phyloP scores from a whole-genome alignment of 2,329 filamentous ascomycete genomes.

The Verticillium nubilum region DNA sequence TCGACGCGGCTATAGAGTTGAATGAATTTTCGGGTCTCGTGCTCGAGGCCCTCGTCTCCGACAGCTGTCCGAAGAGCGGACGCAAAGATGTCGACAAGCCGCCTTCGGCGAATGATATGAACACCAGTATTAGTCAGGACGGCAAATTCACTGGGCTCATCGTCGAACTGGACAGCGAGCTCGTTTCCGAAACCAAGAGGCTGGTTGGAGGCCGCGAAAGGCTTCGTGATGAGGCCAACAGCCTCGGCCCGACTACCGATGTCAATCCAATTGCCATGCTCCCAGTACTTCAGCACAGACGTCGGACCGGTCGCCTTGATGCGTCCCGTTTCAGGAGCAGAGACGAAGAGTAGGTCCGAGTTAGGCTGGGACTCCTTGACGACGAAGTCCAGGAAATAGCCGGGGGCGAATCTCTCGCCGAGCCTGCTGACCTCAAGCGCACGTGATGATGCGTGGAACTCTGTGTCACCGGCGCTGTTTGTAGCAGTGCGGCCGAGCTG shows the following conservation, averaged over 20 bases:
- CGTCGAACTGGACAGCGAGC: constrained; percentile 91
- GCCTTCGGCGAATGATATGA: constrained; percentile 75
- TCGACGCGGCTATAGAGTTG: constrained; percentile 82
- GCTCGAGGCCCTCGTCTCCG: constrained; percentile 75
- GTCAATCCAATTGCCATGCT: constrained; percentile 75
- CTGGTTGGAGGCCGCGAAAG: constrained; percentile 62
- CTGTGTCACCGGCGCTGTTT: constrained; percentile 24
- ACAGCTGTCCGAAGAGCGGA: constrained; percentile 67
- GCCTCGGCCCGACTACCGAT: constrained; percentile 71
- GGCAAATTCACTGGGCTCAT: constrained; percentile 75
- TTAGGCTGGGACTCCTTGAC: constrained; percentile 53
- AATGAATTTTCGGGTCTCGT: constrained; percentile 78
- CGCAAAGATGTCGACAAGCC: constrained; percentile 89
- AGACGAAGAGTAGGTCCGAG: constrained; percentile 70
- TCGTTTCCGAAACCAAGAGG: constrained; percentile 90
- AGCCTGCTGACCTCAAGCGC: constrained; percentile 43
- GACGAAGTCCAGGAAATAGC: constrained; percentile 86
- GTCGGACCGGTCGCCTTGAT: constrained; percentile 57
- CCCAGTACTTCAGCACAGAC: constrained; percentile 59
- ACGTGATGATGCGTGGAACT: constrained; percentile 42
- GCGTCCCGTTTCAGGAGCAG: constrained; percentile 82
- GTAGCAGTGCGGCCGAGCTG: constrained; percentile 23
- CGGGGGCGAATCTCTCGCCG: constrained; percentile 68
- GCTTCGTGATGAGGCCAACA: constrained; percentile 68
- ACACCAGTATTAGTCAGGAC: constrained; percentile 88